Evolutionary conservation across 805 yeast species (phyloP).

Genomic region (Kuraishia piskuri): DNA sequence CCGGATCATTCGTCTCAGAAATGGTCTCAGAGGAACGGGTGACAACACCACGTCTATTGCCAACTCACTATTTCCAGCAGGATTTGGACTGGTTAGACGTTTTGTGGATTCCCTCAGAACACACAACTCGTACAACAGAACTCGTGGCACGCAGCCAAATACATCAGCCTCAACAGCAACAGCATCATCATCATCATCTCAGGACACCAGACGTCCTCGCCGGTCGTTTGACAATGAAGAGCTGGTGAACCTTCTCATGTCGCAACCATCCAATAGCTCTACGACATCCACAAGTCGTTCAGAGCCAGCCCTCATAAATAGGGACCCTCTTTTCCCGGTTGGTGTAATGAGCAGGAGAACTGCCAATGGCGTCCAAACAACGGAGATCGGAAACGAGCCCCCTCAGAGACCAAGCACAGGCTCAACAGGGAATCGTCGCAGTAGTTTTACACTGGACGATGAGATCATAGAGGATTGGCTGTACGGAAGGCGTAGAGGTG

Average conservation of each 20-base stretch:
- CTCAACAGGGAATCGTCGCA: not conserved
- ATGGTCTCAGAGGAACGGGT: not conserved
- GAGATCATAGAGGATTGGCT: not conserved
- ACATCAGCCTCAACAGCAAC: not conserved
- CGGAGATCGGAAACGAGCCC: not conserved
- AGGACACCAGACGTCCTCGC: not conserved
- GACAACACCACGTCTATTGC: not conserved
- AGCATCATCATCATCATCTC: not conserved
- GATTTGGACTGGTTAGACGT: constrained; percentile 7
- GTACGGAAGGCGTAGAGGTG: not conserved
- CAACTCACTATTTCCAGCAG: not conserved
- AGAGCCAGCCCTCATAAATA: constrained; percentile 6
- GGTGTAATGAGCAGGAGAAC: constrained; percentile 43
- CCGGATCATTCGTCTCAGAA: not conserved
- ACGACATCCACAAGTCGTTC: not conserved
- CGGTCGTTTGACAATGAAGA: not conserved
- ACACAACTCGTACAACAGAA: not conserved
- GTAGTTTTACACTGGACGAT: not conserved
- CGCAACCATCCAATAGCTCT: not conserved
- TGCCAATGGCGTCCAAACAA: constrained; percentile 33
- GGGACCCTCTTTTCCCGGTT: constrained; percentile 28
- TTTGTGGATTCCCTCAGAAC: constrained; percentile 2
- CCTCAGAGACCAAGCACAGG: not conserved
- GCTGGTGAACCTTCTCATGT: not conserved
- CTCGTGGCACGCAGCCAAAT: too few relatives aligned